Base-by-base conservation (phyloP, 2,329 filamentous ascomycete genomes). In the Stemphylium vesicarium region DNA sequence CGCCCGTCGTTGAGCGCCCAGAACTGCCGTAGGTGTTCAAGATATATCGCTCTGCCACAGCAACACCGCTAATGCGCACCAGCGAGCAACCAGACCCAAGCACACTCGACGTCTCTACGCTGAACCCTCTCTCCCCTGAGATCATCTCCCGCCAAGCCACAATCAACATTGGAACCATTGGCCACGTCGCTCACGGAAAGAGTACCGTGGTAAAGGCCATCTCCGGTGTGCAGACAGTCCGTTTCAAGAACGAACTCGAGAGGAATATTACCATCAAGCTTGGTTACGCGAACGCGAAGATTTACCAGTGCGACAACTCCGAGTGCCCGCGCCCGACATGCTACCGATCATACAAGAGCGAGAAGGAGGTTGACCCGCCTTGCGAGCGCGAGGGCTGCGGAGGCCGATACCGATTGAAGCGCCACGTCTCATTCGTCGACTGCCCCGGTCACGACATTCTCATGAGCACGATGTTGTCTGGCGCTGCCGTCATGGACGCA, bases 401-500 rank as follows among this genome's bases (percentile, higher is more conserved):
- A 54, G 95, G 95, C 56, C 94, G 83, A 72, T 99, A 98, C 81
- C 83, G 91, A 73, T 81, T 99, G 72, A 80, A 96, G 71, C 87
- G 58, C 31, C 59, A 68, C 48, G 69, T 75, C 65, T 94, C 91
- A 13, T 99, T 98, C 77, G 95, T 98, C 67, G 95, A 98, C 79
- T 98, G 95, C 84, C 95, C 95, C 53, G 95, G 95, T 79, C 95
- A 99, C 91, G 95, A 99, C 81, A 99, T 99, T 92, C 93, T 99
- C 78, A 99, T 99, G 95, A 98, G 94, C 81, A 99, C 95, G 71
- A 99, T 99, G 95, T 88, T 99, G 84, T 99, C 95, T 74, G 95
- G 95, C 74, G 95, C 95, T 70, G 95, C 95, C 63, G 95, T 99
- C 85, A 99, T 99, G 95, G 95, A 99, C 80, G 95, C 95, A 63